Conservation (phyloP, 305 asterid species). For the Andrographis paniculata region DNA sequence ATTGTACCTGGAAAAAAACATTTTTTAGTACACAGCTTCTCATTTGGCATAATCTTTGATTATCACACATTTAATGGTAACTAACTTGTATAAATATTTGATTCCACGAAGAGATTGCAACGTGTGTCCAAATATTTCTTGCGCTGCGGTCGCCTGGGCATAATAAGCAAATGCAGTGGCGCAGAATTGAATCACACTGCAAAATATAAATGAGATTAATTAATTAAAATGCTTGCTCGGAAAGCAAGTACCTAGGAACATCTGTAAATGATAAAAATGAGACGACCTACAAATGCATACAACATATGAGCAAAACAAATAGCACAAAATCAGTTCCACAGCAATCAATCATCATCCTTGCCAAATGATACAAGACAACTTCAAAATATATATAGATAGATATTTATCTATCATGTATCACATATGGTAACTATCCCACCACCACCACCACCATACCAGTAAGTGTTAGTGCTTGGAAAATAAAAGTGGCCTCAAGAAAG, state of each 20-base stretch:
- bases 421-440: not conserved
- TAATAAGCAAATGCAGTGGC: constrained; percentile 95
- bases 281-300: not conserved
- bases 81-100: constrained; percentile 93
- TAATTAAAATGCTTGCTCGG: constrained; percentile 1
- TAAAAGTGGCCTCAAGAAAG: constrained; percentile 9
- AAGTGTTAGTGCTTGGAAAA: constrained; percentile 9
- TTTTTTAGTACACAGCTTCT: constrained; percentile 2
- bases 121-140: constrained; percentile 98
- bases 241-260: not conserved
- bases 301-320: too few species aligned
- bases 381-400: too few species aligned
- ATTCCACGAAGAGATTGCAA: constrained; percentile 97
- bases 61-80: constrained; percentile 6
- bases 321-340: too few species aligned
- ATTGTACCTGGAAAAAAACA: constrained; percentile 61
- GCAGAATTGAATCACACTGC: constrained; percentile 99
- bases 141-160: constrained; percentile 99
- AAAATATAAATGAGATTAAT: constrained; percentile 19
- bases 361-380: too few species aligned
- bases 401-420: too few species aligned
- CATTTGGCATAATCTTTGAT: not conserved
- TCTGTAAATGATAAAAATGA: not conserved
- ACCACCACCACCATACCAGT: not conserved
- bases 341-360: too few species aligned